phyloP scores from a whole-genome alignment of 306 rosid species.

The Sicyos edulis region DNA sequence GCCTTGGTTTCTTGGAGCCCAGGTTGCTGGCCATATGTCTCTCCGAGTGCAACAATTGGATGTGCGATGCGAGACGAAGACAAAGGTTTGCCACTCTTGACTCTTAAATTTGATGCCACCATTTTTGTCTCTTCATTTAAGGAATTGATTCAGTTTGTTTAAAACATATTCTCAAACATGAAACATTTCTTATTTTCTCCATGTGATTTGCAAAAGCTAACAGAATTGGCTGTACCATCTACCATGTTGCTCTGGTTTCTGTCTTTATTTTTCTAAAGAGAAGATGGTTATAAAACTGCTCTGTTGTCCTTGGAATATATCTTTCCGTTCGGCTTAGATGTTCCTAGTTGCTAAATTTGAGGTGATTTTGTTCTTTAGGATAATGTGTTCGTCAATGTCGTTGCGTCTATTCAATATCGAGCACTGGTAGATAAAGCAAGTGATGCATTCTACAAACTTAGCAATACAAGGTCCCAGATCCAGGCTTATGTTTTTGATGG shows the following conservation, averaged over 20 bases:
- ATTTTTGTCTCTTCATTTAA: neutral
- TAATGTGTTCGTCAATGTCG: slow-evolving; percentile 88
- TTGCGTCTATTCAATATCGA: slow-evolving; percentile 86
- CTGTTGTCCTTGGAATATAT: neutral
- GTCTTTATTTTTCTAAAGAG: neutral
- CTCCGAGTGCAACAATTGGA: slow-evolving; percentile 89
- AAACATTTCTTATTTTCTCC: neutral
- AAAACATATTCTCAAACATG: neutral
- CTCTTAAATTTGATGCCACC: neutral
- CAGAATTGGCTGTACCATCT: neutral
- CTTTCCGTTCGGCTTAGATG: neutral
- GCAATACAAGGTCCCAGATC: slow-evolving; percentile 79
- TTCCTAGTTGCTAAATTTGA: slow-evolving; percentile 7
- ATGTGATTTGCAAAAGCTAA: neutral
- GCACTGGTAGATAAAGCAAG: slow-evolving; percentile 74
- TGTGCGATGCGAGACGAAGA: slow-evolving; percentile 81
- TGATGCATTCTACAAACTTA: slow-evolving; percentile 94
- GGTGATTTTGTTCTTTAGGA: slow-evolving; percentile 48
- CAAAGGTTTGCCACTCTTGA: slow-evolving; percentile 57
- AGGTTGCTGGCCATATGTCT: slow-evolving; percentile 68
- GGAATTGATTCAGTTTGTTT: neutral
- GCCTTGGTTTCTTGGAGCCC: slow-evolving; percentile 76
- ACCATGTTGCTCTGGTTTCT: neutral
- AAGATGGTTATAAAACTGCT: neutral
- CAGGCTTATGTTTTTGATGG: slow-evolving; percentile 95